Conservation (phyloP, 108 stramenopile genomes). For the Pseudonitzschia delicatissima region DNA sequence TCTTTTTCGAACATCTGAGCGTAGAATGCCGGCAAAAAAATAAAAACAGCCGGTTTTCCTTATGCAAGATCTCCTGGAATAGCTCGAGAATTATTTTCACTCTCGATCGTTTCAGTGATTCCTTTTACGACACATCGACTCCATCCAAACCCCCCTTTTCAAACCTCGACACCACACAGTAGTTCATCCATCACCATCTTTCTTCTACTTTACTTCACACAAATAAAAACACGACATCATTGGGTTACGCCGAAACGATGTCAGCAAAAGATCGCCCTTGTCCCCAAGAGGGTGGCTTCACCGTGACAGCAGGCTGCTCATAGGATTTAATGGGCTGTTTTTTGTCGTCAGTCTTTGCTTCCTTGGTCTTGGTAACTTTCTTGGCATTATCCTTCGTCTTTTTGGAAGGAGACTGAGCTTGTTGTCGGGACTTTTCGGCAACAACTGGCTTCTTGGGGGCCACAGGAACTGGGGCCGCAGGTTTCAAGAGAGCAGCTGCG, state of each 20-base stretch:
- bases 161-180: no score
- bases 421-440: not conserved
- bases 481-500: conserved; percentile 35
- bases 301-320: conserved; percentile 11
- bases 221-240: no score
- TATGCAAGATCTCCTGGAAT: no score
- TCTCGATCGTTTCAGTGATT: no score
- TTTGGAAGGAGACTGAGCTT: not conserved
- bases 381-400: conserved; percentile 3
- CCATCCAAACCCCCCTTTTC: no score
- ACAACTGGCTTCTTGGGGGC: not conserved
- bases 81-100: no score
- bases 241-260: conserved; percentile 24
- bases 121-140: no score
- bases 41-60: no score
- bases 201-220: no score
- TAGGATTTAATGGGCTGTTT: not conserved
- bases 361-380: conserved; percentile 4
- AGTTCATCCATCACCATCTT: no score
- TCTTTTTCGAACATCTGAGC: no score
- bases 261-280: conserved; percentile 55
- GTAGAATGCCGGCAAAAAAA: no score
- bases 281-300: conserved; percentile 38
- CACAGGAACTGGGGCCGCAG: conserved; percentile 21
- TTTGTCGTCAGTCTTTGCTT: not conserved